Base-by-base conservation (phyloP, 495 filamentous ascomycete genomes). In the Neurospora hispaniola region DNA sequence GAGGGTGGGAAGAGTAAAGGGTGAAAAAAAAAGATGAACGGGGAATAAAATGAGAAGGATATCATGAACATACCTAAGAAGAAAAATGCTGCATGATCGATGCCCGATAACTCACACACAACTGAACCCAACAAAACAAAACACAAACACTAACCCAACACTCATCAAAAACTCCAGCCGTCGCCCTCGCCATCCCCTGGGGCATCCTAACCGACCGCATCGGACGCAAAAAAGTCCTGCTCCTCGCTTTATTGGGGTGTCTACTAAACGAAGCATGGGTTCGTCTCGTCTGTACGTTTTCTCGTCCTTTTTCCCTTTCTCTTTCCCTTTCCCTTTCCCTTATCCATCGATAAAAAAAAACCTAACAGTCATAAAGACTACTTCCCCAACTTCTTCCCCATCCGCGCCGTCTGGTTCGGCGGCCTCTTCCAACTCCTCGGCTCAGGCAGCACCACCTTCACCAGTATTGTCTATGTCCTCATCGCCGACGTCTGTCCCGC, bases 401-500 rank as follows among this genome's bases (percentile, higher is more conserved):
- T 88, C 23, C 84, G 85, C 20, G 76, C 73, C 10, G 78, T 87
- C 23, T 90, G 87, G 89, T 74, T 87, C 11, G 84, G 84, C 6
- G 84, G 85, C 9, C 59, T 88, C 69, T 81, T 82, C 18, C 83
- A 81, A 76, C 70, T 86, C 40, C 76, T 89, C 38, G 88, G 88
- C 7, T 88, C 87, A 41, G 87, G 87, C 0, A 80, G 80, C 0
- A 83, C 84, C 4, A 84, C 87, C 5, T 78, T 81, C 1, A 79
- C 83, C 69, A 83, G 84, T 1, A 81, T 88, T 41, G 81, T 85
- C 46, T 88, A 82, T 81, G 86, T 86, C 1, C 83, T 88, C 79
- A 83, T 88, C 76, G 80, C 86, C 0, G 87, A 90, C 76, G 83
- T 89, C 8, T 85, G 85, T 0, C 84, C 81, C 4, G 83, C 88